Percentiles rank a stretch among this genome's conserved stretches.
phyloP scores from a whole-genome alignment of 345 rosid genomes.

The Psidium friedrichsthalianum region DNA sequence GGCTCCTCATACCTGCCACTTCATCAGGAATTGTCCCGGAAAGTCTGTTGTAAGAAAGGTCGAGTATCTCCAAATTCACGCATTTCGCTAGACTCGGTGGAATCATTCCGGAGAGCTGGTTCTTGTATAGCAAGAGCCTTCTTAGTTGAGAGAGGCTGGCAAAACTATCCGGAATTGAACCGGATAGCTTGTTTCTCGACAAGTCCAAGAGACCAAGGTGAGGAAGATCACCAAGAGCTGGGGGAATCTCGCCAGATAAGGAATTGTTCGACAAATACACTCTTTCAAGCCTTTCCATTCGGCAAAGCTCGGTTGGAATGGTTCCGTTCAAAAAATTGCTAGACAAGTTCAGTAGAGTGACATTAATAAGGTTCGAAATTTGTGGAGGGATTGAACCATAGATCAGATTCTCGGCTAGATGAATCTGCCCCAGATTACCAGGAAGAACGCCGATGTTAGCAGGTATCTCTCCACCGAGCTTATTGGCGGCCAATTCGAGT shows the following conservation, averaged over 20 bases:
- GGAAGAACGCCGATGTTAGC: slow-evolving; percentile 56
- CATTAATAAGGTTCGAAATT: slow-evolving; percentile 59
- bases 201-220: slow-evolving; percentile 78
- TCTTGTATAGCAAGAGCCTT: slow-evolving; percentile 44
- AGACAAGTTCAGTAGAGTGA: slow-evolving; percentile 73
- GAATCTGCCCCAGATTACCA: slow-evolving; percentile 45
- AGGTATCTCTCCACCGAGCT: slow-evolving; percentile 58
- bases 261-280: slow-evolving; percentile 65
- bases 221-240: slow-evolving; percentile 51
- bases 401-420: slow-evolving; percentile 65
- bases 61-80: slow-evolving; percentile 70
- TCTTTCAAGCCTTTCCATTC: slow-evolving; percentile 60
- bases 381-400: slow-evolving; percentile 67
- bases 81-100: slow-evolving; percentile 66
- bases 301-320: slow-evolving; percentile 56
- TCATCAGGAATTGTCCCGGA: slow-evolving; percentile 55
- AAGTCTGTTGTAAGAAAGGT: slow-evolving; percentile 65
- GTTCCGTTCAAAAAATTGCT: slow-evolving; percentile 68
- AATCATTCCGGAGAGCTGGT: slow-evolving; percentile 61
- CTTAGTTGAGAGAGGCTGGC: slow-evolving; percentile 68
- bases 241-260: slow-evolving; percentile 66
- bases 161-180: slow-evolving; percentile 68
- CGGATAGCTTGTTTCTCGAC: slow-evolving; percentile 73
- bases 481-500: slow-evolving; percentile 73
- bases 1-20: slow-evolving; percentile 59